Conservation (phyloP, 495 filamentous ascomycete species). For the Penicillium desertorum region DNA sequence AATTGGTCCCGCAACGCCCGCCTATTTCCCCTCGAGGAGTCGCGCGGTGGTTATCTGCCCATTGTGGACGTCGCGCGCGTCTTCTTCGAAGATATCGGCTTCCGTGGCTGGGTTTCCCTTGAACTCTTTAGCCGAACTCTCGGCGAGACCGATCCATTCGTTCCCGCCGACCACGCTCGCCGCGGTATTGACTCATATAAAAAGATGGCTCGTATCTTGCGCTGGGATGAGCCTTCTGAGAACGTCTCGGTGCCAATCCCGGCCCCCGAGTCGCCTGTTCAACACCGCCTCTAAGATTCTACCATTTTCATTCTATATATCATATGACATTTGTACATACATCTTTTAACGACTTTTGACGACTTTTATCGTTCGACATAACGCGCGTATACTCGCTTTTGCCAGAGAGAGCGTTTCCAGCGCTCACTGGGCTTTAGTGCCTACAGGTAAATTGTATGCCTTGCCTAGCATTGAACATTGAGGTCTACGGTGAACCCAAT, state of each 20-base stretch:
- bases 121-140: conserved; percentile 74
- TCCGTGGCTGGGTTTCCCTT: conserved; percentile 74
- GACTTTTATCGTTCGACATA: background rate
- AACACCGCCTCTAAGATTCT: conserved; percentile 27
- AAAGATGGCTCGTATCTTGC: conserved; percentile 46
- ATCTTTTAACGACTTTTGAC: conserved; percentile 1
- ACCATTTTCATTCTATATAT: background rate
- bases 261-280: conserved; percentile 22
- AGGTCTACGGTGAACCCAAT: background rate
- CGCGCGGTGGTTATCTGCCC: conserved; percentile 71
- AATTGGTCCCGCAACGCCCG: conserved; percentile 79
- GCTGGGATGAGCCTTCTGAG: conserved; percentile 23
- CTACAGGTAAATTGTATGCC: background rate
- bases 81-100: conserved; percentile 64
- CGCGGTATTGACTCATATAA: conserved; percentile 64
- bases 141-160: conserved; percentile 50
- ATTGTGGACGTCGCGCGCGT: conserved; percentile 57
- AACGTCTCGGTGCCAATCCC: conserved; percentile 4
- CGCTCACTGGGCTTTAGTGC: background rate
- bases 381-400: background rate
- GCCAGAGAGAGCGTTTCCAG: too few species aligned
- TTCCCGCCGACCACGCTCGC: conserved; percentile 62
- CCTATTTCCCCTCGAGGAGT: conserved; percentile 71
- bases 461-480: background rate
- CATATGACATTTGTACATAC: conserved; percentile 7